Percentiles rank a stretch among this genome's conserved stretches.
These are phyloP conservation scores for Phycomyces blakesleeanus DNA, from an alignment of 192 early-diverging fungal species.

Conservation along the genomic window DNA sequence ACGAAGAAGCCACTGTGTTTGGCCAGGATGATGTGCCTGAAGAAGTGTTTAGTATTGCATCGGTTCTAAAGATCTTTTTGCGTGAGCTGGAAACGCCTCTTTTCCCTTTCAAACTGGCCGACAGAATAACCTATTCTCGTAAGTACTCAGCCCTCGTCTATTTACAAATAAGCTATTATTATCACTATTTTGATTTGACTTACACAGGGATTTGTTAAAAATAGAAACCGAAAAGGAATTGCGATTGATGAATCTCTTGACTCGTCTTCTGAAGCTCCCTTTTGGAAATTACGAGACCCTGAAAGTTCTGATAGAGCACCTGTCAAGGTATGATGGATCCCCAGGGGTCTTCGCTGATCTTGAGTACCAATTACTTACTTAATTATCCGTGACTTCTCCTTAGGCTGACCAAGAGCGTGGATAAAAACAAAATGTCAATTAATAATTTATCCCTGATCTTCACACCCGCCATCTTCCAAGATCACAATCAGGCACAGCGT, in stretches of 20 bases:
- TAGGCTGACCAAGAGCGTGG: conserved; percentile 44
- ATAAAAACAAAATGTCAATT: conserved; percentile 63
- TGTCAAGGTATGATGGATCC: conserved; percentile 39
- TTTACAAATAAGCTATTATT: no score
- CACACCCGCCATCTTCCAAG: conserved; percentile 60
- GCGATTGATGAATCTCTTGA: conserved; percentile 40
- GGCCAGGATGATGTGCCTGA: conserved; percentile 34
- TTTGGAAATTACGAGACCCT: conserved; percentile 52
- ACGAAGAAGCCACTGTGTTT: conserved; percentile 27
- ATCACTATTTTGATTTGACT: no score
- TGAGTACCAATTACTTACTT: neutral
- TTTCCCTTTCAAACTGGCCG: conserved; percentile 49
- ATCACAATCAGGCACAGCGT: conserved; percentile 42
- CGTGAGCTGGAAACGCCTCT: conserved; percentile 61
- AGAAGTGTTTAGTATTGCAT: conserved; percentile 57
- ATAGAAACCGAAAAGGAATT: conserved; percentile 41
- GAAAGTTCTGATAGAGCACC: conserved; percentile 52
- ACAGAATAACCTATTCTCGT: conserved; percentile 50
- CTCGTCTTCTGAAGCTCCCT: conserved; percentile 40
- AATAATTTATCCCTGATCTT: conserved; percentile 61
- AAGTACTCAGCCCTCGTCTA: no score
- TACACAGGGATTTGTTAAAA: neutral
- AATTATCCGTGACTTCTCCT: neutral
- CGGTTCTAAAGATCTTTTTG: conserved; percentile 62
- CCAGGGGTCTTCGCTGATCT: neutral